A percentile compares a stretch with the other conserved stretches of the same genome.
Conservation (phyloP, 441 rosid genomes). For the Syzygium malaccense region DNA sequence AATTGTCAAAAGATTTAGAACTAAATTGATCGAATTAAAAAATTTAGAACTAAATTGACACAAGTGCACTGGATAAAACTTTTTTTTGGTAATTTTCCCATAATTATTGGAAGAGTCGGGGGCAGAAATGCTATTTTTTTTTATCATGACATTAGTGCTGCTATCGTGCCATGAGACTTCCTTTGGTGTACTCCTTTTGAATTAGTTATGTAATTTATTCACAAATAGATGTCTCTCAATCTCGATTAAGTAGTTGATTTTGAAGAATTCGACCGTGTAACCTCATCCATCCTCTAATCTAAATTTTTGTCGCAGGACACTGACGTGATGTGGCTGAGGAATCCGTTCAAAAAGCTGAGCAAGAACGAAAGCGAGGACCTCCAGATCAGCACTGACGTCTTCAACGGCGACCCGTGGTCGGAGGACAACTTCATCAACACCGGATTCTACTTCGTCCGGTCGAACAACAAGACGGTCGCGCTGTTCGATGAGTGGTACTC, state of each 20-base stretch:
- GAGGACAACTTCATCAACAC: conserved; percentile 46
- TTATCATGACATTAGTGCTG: background rate
- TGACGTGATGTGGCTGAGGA: conserved; percentile 82
- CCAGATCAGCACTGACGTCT: conserved; percentile 60
- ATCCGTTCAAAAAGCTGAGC: conserved; percentile 39
- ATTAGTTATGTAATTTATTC: background rate
- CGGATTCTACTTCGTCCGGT: conserved; percentile 50
- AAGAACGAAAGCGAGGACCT: conserved; percentile 39
- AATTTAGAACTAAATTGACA: rapidly evolving
- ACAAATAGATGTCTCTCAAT: background rate
- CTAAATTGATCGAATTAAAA: rapidly evolving
- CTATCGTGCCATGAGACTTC: background rate
- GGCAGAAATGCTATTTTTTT: background rate
- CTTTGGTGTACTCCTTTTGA: background rate
- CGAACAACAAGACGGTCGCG: conserved; percentile 66
- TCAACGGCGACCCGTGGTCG: conserved; percentile 24
- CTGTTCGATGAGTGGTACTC: conserved; percentile 56
- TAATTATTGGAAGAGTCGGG: background rate
- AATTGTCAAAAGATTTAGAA: rapidly evolving
- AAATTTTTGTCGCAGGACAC: conserved; percentile 36
- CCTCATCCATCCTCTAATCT: background rate
- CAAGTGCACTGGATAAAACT: rapidly evolving
- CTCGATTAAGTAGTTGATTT: background rate
- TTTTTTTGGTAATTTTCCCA: background rate
- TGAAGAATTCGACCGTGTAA: background rate